A percentile compares a stretch with the other conserved stretches of the same genome.
phyloP scores from a whole-genome alignment of 225 moss, liverwort and hornwort genomes.

The Rhytidiadelphus loreus region DNA sequence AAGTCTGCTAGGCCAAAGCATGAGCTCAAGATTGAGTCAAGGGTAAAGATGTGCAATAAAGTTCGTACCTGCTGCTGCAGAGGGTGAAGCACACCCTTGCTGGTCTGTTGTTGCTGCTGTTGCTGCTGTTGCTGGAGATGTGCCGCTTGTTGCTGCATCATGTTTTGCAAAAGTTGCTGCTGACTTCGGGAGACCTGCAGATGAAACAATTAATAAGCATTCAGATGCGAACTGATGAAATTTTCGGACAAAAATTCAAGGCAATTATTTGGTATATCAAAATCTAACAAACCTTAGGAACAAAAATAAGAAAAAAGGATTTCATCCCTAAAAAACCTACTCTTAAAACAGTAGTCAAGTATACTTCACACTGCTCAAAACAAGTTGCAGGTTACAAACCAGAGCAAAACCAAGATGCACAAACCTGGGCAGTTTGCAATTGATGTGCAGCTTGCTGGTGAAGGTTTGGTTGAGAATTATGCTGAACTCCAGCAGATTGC shows the following conservation, averaged over 20 bases:
- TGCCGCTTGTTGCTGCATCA: constrained; percentile 43
- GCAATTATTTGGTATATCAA: not conserved
- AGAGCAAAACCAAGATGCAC: not conserved
- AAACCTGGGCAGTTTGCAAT: constrained; percentile 46
- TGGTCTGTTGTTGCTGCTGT: constrained; percentile 44
- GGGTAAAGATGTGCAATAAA: not conserved
- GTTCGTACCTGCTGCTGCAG: constrained; percentile 35
- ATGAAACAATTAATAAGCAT: not conserved
- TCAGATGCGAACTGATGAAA: not conserved
- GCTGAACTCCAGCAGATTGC: constrained; percentile 31
- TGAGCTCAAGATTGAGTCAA: not conserved
- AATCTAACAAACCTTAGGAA: not conserved
- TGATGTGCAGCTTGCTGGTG: constrained; percentile 50
- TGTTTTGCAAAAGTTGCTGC: constrained; percentile 35
- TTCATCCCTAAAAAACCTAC: not conserved
- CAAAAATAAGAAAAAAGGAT: not conserved
- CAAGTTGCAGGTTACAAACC: not conserved
- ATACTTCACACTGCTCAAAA: not conserved
- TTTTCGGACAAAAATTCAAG: not conserved
- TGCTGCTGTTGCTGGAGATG: constrained; percentile 53
- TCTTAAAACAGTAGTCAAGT: not conserved
- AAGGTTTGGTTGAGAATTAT: constrained; percentile 25
- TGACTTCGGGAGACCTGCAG: constrained; percentile 31
- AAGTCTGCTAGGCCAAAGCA: not conserved
- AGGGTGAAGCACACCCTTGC: constrained; percentile 37